Percentiles rank a stretch among this genome's conserved stretches.
Conservation (phyloP, 163 green algal genomes). For the Chlamydomonas reinhardtii region DNA sequence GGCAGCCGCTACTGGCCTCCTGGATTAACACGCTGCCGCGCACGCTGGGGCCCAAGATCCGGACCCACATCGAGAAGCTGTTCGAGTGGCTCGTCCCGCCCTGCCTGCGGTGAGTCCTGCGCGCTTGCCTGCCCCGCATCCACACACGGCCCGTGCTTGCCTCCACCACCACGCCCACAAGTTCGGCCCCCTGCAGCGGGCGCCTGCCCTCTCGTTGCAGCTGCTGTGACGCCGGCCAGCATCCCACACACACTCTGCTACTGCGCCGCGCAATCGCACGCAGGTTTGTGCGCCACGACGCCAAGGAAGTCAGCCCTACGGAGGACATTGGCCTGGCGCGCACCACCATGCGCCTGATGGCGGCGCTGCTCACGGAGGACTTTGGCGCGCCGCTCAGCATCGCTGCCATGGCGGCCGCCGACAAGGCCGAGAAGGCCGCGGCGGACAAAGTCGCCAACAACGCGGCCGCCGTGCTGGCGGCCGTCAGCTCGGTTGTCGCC, state of each 20-base stretch:
- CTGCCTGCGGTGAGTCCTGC: conserved; percentile 54
- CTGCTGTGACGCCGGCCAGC: no score
- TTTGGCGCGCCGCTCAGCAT: conserved; percentile 45
- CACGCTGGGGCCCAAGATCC: conserved; percentile 49
- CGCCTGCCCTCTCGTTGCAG: no score
- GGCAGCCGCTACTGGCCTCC: conserved; percentile 73
- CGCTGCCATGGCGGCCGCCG: conserved; percentile 20
- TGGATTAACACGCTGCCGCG: conserved; percentile 76
- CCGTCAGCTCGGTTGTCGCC: no score
- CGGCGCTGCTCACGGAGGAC: conserved; percentile 65
- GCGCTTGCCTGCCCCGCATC: no score
- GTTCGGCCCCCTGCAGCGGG: no score
- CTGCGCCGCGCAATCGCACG: no score
- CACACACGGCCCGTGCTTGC: background rate
- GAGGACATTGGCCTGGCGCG: conserved; percentile 71
- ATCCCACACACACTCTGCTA: no score
- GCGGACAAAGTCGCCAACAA: background rate
- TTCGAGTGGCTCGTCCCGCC: conserved; percentile 81
- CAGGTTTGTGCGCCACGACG: conserved; percentile 73
- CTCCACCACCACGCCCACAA: no score
- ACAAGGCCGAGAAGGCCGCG: background rate
- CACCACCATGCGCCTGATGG: conserved; percentile 74
- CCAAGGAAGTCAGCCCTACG: conserved; percentile 82
- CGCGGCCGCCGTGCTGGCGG: background rate
- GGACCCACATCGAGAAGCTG: conserved; percentile 64